Percentiles rank a stretch among this genome's conserved stretches.
Conservation (phyloP, 192 early-diverging fungal genomes). For the Geranomyces michiganensis region DNA sequence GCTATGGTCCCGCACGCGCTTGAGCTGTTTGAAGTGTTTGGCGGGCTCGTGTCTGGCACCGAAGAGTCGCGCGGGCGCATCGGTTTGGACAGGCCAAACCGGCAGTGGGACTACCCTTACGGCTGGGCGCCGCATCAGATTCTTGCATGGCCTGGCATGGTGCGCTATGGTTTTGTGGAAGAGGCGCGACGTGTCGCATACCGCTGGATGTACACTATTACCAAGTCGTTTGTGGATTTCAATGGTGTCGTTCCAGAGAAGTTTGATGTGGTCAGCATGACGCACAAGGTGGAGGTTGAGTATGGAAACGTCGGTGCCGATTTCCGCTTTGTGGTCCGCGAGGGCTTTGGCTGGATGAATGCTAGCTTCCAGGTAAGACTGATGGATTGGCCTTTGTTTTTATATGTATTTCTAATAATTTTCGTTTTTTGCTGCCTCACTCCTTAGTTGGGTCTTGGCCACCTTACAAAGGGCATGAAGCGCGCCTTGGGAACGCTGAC, state of each 20-base stretch:
- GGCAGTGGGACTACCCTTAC: conserved; percentile 88
- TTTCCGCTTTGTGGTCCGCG: conserved; percentile 89
- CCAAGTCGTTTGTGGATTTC: conserved; percentile 90
- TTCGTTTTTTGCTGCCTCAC: conserved; percentile 53
- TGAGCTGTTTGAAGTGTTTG: conserved; percentile 82
- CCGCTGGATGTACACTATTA: conserved; percentile 95
- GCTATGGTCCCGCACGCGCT: conserved; percentile 70
- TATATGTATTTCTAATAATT: not conserved
- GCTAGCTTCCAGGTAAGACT: conserved; percentile 61
- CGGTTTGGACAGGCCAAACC: conserved; percentile 80
- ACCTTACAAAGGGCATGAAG: conserved; percentile 70
- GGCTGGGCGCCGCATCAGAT: conserved; percentile 99
- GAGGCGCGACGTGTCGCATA: conserved; percentile 82
- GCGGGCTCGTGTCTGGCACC: conserved; percentile 92
- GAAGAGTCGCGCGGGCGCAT: conserved; percentile 85
- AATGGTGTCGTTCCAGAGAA: conserved; percentile 98
- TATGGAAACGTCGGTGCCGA: conserved; percentile 95
- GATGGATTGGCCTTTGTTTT: not conserved
- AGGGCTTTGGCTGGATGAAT: conserved; percentile 99
- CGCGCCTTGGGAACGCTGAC: conserved; percentile 79
- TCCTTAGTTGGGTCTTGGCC: conserved; percentile 75
- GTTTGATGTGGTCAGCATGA: conserved; percentile 91
- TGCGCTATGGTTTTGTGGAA: conserved; percentile 75
- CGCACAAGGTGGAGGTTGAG: conserved; percentile 90
- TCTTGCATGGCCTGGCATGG: conserved; percentile 89